Conservation (phyloP, 768 basidiomycete genomes). For the Ephemerocybe angulata region DNA sequence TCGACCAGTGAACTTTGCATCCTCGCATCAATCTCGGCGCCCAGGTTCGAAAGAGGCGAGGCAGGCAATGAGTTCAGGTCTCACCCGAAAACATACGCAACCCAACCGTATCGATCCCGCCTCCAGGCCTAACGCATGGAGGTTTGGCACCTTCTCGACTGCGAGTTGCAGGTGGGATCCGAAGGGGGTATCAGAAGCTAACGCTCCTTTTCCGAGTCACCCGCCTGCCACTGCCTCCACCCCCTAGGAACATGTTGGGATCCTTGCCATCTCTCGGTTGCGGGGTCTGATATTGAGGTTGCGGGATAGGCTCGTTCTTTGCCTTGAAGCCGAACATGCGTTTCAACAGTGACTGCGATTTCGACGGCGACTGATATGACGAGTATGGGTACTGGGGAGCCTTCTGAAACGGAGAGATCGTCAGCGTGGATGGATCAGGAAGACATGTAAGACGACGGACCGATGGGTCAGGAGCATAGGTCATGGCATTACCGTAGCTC, state of each 20-base stretch:
- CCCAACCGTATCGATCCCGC: neutral
- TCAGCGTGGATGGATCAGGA: neutral
- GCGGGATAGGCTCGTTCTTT: conserved; percentile 5
- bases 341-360: conserved; percentile 14
- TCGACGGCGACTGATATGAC: conserved; percentile 12
- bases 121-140: conserved; percentile 1
- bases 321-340: conserved; percentile 17
- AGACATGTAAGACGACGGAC: neutral
- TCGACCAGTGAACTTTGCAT: neutral
- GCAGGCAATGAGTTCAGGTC: neutral
- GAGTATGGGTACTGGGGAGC: conserved; percentile 13
- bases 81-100: neutral
- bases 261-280: conserved; percentile 2
- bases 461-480: conserved; percentile 2
- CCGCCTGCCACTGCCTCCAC: conserved; percentile 1
- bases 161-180: neutral
- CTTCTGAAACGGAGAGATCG: neutral
- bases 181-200: conserved; percentile 6
- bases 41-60: neutral
- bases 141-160: neutral
- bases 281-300: neutral
- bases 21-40: conserved; percentile 5
- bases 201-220: conserved; percentile 6
- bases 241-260: neutral
- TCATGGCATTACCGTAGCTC: conserved; percentile 1